Evolutionary conservation across 768 basidiomycete genomes (phyloP), one percentile per base, ranked within the genome.

Genomic region (Dioszegia crocea): DNA sequence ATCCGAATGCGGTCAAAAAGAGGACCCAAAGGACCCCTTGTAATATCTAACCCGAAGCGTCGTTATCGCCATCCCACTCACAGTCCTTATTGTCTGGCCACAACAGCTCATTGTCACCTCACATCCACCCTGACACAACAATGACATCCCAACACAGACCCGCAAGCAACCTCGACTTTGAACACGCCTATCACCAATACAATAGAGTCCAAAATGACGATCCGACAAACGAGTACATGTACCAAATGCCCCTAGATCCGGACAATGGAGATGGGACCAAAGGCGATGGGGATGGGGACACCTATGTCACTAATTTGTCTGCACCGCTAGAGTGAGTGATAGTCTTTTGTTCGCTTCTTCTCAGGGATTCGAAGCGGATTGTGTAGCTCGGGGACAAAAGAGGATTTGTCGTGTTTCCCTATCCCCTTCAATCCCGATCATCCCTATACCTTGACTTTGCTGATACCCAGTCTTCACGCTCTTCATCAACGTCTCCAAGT

Each of bases 201-300:
- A 41, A 46, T 43, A 44, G 40, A 36, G 59, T 64, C 57, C 44
- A 46, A 30, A 69, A 69, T 44, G 33, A 51, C n/a, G 68, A 70
- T 50, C 68, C 68, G 11, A 67, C 65, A 17, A 63, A 63, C 62
- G 63, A 67, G 41, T 67, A 59, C 60, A 70, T 70, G 68, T 70
- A 67, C 51, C 68, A 67, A 30, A 26, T 70, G 3, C 68, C 64
- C 21, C 14, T 58, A 12, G 31, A 29, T n/a, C 19, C 14, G n/a
- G 44, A 33, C 30, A 47, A 31, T 36, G 19, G 47, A 17, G 14
- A 27, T n/a, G 29, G n/a, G 8, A 52, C 41, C 23, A 55, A 33
- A 43, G 31, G 44, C 11, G 44, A 44, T 26, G 43, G 30, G 27
- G 47, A 51, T 17, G 44, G 54, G 29, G 54, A 56, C 31, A 45